Evolutionary conservation across 352 stramenopile genomes (phyloP).

Genomic region (Peronospora belbahrii): DNA sequence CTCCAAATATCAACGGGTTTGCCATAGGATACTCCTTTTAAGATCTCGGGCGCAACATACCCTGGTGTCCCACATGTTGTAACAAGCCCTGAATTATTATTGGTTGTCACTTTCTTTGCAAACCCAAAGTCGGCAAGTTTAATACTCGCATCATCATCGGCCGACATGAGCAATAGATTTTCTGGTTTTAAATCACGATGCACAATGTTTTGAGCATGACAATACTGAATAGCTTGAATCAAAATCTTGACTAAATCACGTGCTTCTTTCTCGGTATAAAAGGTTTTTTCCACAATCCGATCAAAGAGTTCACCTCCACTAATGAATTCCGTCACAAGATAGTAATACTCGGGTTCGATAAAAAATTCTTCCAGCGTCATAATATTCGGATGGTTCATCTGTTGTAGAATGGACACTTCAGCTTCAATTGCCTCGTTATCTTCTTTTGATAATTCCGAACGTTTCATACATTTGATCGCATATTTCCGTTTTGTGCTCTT

Average conservation of each 20-base stretch:
- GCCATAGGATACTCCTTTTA: constrained; percentile 68
- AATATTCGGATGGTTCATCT: constrained; percentile 87
- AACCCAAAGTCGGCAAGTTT: constrained; percentile 92
- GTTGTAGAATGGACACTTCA: constrained; percentile 77
- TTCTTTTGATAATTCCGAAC: constrained; percentile 55
- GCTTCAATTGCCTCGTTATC: constrained; percentile 74
- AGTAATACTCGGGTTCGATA: constrained; percentile 81
- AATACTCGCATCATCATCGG: constrained; percentile 82
- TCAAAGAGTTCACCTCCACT: constrained; percentile 86
- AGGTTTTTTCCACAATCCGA: constrained; percentile 84
- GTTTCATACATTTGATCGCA: constrained; percentile 88
- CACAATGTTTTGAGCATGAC: constrained; percentile 82
- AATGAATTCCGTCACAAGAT: constrained; percentile 86
- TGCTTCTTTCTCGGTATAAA: constrained; percentile 84
- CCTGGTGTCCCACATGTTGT: constrained; percentile 76
- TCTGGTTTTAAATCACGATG: constrained; percentile 81
- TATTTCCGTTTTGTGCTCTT: constrained; percentile 76
- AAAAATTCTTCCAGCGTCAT: constrained; percentile 89
- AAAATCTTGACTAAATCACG: constrained; percentile 77
- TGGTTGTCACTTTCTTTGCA: constrained; percentile 73
- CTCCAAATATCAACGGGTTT: constrained; percentile 86
- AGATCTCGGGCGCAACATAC: constrained; percentile 80
- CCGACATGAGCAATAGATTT: constrained; percentile 81
- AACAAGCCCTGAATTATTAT: constrained; percentile 53
- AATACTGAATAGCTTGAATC: constrained; percentile 77